Evolutionary conservation across 2,329 filamentous ascomycete genomes (phyloP).

Genomic region (Sphaerostilbella broomeana): DNA sequence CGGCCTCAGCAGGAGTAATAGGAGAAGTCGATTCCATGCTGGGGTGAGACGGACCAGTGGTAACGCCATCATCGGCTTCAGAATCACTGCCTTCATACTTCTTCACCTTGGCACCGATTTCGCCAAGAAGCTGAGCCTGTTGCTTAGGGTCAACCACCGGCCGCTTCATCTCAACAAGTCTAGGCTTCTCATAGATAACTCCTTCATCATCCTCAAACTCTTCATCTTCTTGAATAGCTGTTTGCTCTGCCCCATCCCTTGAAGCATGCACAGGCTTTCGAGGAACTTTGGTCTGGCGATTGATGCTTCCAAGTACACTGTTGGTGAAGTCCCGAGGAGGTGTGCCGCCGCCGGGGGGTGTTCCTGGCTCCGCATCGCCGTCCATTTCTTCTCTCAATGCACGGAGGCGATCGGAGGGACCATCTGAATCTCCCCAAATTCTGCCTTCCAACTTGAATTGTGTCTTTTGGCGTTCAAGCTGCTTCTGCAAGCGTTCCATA

Average conservation of each 20-base stretch:
- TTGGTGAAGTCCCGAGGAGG: slow-evolving; percentile 60
- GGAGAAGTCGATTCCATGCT: slow-evolving; percentile 67
- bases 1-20: slow-evolving; percentile 55
- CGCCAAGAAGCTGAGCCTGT: slow-evolving; percentile 57
- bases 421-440: slow-evolving; percentile 74
- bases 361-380: slow-evolving; percentile 37
- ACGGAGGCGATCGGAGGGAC: slow-evolving; percentile 84
- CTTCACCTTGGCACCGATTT: slow-evolving; percentile 72
- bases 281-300: slow-evolving; percentile 51
- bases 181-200: slow-evolving; percentile 69
- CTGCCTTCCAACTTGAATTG: slow-evolving; percentile 95
- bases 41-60: slow-evolving; percentile 68
- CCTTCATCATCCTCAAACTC: slow-evolving; percentile 48
- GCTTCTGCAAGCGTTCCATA: slow-evolving; percentile 90
- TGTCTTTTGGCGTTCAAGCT: slow-evolving; percentile 93
- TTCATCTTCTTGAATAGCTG: slow-evolving; percentile 42
- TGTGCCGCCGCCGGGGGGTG: slow-evolving; percentile 42
- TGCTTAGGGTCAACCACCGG: slow-evolving; percentile 59
- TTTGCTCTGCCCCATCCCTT: slow-evolving; percentile 33
- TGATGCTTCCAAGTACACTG: slow-evolving; percentile 67
- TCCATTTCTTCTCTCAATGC: slow-evolving; percentile 96
- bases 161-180: slow-evolving; percentile 70
- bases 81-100: slow-evolving; percentile 67
- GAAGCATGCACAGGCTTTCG: slow-evolving; percentile 44
- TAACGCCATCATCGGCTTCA: slow-evolving; percentile 59